phyloP scores from a whole-genome alignment of 352 stramenopile species.

The Phytophthora sp. region DNA sequence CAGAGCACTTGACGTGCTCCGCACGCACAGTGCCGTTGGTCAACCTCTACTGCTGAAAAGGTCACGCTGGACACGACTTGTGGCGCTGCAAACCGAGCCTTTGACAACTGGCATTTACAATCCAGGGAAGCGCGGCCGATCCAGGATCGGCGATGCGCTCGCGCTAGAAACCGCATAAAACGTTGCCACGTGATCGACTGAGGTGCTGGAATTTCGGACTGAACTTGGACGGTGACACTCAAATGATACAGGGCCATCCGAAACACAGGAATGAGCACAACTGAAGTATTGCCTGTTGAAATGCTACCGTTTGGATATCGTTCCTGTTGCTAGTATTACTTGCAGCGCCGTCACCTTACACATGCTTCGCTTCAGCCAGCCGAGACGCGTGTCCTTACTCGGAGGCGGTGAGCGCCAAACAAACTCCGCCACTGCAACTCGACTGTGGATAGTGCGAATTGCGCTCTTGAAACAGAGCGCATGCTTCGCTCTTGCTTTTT shows the following conservation, averaged over 20 bases:
- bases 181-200: slow-evolving; percentile 6
- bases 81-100: neutral
- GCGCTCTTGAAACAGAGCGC: no score
- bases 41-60: slow-evolving; percentile 21
- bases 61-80: neutral
- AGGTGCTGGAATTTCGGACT: neutral
- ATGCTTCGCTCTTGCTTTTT: neutral
- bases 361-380: neutral
- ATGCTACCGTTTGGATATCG: neutral
- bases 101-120: neutral
- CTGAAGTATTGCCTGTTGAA: slow-evolving; percentile 17
- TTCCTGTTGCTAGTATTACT: neutral
- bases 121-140: slow-evolving; percentile 3
- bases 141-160: no score
- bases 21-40: neutral
- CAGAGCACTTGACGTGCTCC: slow-evolving; percentile 8
- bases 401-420: no score
- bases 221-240: no score
- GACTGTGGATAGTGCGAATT: no score
- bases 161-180: slow-evolving; percentile 5
- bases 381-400: no score
- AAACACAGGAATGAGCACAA: slow-evolving; percentile 8
- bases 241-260: neutral
- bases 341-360: no score
- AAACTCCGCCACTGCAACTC: no score